phyloP scores from a whole-genome alignment of 2,329 filamentous ascomycete genomes.

The Botrytis elliptica region DNA sequence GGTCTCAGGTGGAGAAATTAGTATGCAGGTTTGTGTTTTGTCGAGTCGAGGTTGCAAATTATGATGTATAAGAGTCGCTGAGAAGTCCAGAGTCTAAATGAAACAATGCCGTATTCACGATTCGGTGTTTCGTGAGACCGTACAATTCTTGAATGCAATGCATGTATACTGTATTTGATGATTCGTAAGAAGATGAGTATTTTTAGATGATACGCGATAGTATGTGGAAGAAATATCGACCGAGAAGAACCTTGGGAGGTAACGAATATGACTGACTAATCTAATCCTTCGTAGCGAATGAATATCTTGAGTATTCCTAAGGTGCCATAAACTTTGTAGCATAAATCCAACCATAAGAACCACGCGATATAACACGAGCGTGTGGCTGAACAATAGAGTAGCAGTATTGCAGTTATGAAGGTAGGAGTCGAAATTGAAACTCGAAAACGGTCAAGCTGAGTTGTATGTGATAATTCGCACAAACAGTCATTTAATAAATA shows the following conservation, averaged over 20 bases:
- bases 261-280: neutral
- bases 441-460: neutral
- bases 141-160: neutral
- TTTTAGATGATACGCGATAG: neutral
- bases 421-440: neutral
- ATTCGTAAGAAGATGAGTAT: neutral
- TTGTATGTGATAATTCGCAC: neutral
- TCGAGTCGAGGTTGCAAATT: neutral
- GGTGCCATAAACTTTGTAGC: neutral
- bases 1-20: neutral
- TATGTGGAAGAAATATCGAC: neutral
- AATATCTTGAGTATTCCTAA: neutral
- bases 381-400: neutral
- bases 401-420: neutral
- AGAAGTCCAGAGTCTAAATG: fast-evolving
- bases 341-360: neutral
- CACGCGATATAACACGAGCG: neutral
- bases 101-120: neutral
- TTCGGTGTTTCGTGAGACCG: neutral
- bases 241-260: neutral
- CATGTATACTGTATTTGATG: neutral
- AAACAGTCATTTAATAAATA: neutral
- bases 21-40: neutral
- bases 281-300: neutral
- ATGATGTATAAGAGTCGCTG: neutral